Conservation (phyloP, 257 asterid genomes). For the Mitragyna speciosa region DNA sequence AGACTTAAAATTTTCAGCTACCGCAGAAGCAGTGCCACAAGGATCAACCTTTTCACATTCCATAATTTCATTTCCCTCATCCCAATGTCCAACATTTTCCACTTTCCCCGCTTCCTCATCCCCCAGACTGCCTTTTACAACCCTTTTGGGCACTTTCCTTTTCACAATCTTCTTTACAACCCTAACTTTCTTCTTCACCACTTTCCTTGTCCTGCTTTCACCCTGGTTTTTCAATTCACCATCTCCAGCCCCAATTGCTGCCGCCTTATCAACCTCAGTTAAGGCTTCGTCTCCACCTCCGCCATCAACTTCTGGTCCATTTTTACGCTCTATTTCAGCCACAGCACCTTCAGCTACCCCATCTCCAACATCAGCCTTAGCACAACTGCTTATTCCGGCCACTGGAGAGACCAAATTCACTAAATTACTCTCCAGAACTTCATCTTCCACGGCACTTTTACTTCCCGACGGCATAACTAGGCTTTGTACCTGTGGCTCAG, state of each 20-base stretch:
- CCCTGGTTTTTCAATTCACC: slow-evolving; percentile 24
- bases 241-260: slow-evolving; percentile 31
- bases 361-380: slow-evolving; percentile 10
- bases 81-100: slow-evolving; percentile 6
- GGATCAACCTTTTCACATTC: slow-evolving; percentile 6
- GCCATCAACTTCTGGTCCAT: slow-evolving; percentile 7
- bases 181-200: slow-evolving; percentile 51
- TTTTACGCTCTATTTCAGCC: background rate
- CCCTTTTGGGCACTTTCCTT: slow-evolving; percentile 60
- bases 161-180: slow-evolving; percentile 60
- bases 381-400: slow-evolving; percentile 6
- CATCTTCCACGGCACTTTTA: background rate
- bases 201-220: slow-evolving; percentile 39
- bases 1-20: slow-evolving; percentile 9
- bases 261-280: slow-evolving; percentile 18
- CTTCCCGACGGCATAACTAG: background rate
- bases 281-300: slow-evolving; percentile 16
- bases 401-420: slow-evolving; percentile 12
- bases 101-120: slow-evolving; percentile 21
- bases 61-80: slow-evolving; percentile 18
- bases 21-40: background rate
- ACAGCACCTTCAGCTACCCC: slow-evolving; percentile 12
- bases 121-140: slow-evolving; percentile 15
- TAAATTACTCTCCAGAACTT: slow-evolving; percentile 3
- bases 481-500: background rate